Evolutionary conservation across 1,284 basidiomycete species (phyloP).

Genomic region (Puccinia horiana): DNA sequence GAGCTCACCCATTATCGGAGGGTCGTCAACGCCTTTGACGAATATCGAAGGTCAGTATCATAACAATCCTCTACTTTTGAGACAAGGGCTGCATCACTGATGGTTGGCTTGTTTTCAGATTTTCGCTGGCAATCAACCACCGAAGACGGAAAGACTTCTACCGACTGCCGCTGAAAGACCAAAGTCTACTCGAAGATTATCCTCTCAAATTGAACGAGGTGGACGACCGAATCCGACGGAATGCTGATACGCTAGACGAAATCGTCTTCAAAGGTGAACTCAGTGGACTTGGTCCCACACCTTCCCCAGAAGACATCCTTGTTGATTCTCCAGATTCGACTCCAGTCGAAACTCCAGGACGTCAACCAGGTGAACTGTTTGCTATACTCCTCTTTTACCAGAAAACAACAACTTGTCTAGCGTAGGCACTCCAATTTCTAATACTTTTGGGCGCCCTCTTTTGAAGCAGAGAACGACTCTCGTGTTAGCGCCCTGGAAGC

Average conservation of each 20-base stretch:
- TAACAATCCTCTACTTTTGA: background rate
- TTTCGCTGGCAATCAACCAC: constrained; percentile 30
- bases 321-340: background rate
- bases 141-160: constrained; percentile 43
- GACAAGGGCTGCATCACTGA: background rate
- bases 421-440: background rate
- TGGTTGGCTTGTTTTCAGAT: constrained; percentile 22
- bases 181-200: constrained; percentile 19
- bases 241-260: constrained; percentile 37
- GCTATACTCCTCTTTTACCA: background rate
- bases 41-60: constrained; percentile 30
- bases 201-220: constrained; percentile 37
- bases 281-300: constrained; percentile 18
- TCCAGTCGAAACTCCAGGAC: background rate
- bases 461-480: constrained; percentile 1
- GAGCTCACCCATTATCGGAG: constrained; percentile 31
- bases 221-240: constrained; percentile 38
- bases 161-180: constrained; percentile 23
- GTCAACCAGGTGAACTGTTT: constrained; percentile 7
- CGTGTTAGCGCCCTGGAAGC: constrained; percentile 12
- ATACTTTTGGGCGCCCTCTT: too few relatives aligned
- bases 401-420: background rate
- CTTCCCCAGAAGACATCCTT: background rate
- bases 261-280: constrained; percentile 29
- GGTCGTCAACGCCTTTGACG: constrained; percentile 40